These are phyloP conservation scores for Cladosporium sp. DNA, from an alignment of 2,329 filamentous ascomycete species.

Conservation along the genomic window DNA sequence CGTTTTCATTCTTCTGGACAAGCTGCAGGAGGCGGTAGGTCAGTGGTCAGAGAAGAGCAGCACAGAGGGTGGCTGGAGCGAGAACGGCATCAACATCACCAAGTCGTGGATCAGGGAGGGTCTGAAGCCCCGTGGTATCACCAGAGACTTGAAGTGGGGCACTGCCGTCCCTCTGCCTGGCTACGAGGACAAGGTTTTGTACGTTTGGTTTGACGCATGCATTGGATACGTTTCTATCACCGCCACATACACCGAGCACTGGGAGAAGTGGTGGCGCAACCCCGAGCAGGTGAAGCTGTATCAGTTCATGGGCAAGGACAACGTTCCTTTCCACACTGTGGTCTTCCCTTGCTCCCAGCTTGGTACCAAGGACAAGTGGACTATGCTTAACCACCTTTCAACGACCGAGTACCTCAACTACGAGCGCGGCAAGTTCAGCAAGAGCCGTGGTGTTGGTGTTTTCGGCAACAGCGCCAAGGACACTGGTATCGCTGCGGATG, in stretches of 20 bases:
- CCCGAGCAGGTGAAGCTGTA: slow-evolving; percentile 82
- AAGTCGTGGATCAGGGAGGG: slow-evolving; percentile 78
- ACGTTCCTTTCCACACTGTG: slow-evolving; percentile 80
- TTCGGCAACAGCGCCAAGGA: slow-evolving; percentile 87
- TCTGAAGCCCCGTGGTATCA: slow-evolving; percentile 80
- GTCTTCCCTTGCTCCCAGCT: slow-evolving; percentile 86
- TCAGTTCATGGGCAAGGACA: slow-evolving; percentile 94
- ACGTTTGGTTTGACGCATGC: slow-evolving; percentile 89
- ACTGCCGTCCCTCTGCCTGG: slow-evolving; percentile 54
- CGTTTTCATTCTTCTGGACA: slow-evolving; percentile 80
- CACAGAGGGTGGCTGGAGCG: slow-evolving; percentile 68
- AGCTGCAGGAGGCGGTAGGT: slow-evolving; percentile 69
- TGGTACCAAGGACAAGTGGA: slow-evolving; percentile 80
- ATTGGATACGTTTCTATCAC: slow-evolving; percentile 96
- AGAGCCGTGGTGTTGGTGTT: slow-evolving; percentile 81
- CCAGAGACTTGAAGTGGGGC: slow-evolving; percentile 89
- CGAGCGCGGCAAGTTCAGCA: slow-evolving; percentile 86
- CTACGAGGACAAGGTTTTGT: slow-evolving; percentile 75
- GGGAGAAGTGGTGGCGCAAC: slow-evolving; percentile 93
- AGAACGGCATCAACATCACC: slow-evolving; percentile 70
- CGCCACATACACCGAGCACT: slow-evolving; percentile 78
- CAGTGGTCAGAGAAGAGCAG: slow-evolving; percentile 71
- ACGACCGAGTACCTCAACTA: slow-evolving; percentile 89
- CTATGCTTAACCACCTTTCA: slow-evolving; percentile 78
- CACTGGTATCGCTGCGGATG: slow-evolving; percentile 74